Percentiles rank a stretch among this genome's conserved stretches.
Conservation (phyloP, 345 rosid genomes). For the Eucalyptus marginata region DNA sequence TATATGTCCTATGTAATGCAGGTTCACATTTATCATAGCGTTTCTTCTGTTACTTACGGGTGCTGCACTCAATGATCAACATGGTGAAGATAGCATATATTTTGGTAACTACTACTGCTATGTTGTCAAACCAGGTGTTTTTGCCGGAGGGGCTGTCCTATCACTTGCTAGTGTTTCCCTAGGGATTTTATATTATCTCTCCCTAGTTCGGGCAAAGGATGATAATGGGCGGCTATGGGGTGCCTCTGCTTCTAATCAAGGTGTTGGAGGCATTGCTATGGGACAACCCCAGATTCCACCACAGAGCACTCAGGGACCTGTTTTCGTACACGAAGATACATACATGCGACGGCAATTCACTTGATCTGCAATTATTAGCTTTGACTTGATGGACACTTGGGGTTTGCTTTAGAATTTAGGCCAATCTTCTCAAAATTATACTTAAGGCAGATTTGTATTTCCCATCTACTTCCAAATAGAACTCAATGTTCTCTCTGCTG, state of each 20-base stretch:
- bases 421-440: not conserved
- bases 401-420: not conserved
- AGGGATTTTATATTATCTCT: constrained; percentile 61
- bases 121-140: constrained; percentile 77
- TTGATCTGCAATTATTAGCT: constrained; percentile 3
- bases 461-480: not conserved
- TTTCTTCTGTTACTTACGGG: constrained; percentile 72
- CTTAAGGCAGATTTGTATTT: not conserved
- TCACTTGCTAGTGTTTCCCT: constrained; percentile 44
- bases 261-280: constrained; percentile 46
- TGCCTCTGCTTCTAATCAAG: constrained; percentile 3
- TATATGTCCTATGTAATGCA: constrained; percentile 7
- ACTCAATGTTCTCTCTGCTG: not conserved
- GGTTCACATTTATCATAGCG: constrained; percentile 77
- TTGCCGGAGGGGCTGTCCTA: constrained; percentile 59
- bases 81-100: constrained; percentile 31
- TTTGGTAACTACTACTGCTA: constrained; percentile 51
- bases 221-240: constrained; percentile 1
- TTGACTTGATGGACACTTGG: not conserved
- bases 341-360: constrained; percentile 63
- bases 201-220: constrained; percentile 31
- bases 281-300: constrained; percentile 65
- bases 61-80: constrained; percentile 67
- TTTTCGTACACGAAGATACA: constrained; percentile 73
- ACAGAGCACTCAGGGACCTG: constrained; percentile 43